A percentile compares a stretch with the other conserved stretches of the same genome.
phyloP scores from a whole-genome alignment of 176 grass and related monocot genomes.

The Paspalum notatum region DNA sequence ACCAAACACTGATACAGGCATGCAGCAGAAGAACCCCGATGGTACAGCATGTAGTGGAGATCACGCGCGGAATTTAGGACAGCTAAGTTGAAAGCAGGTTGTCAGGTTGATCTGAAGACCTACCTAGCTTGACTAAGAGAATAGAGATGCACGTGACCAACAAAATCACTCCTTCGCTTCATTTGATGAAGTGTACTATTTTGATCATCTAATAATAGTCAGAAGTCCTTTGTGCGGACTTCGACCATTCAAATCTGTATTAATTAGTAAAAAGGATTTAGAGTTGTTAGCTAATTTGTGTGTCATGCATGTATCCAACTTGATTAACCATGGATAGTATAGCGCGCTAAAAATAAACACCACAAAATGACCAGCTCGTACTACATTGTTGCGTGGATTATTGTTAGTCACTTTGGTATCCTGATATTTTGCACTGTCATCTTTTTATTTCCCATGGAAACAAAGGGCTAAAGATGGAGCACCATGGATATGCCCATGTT shows the following conservation, averaged over 20 bases:
- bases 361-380: neutral
- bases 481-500: slow-evolving; percentile 35
- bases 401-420: neutral
- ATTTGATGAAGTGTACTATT: neutral
- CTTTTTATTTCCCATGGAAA: slow-evolving; percentile 21
- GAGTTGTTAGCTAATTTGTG: neutral
- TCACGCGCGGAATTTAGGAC: too few relatives aligned
- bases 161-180: neutral
- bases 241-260: neutral
- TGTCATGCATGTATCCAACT: neutral
- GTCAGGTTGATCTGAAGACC: too few relatives aligned
- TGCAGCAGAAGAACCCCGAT: too few relatives aligned
- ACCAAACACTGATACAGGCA: too few relatives aligned
- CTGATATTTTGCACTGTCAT: neutral
- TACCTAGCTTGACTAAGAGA: too few relatives aligned
- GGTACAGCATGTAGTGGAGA: too few relatives aligned
- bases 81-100: too few relatives aligned
- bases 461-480: slow-evolving; percentile 35
- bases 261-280: neutral
- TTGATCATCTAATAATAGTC: neutral
- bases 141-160: too few relatives aligned
- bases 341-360: neutral
- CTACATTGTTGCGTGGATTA: neutral
- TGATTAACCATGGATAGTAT: neutral
- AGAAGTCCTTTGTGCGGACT: neutral